Evolutionary conservation across 2,329 filamentous ascomycete genomes (phyloP), one percentile per base, ranked within the genome.

Genomic region (Fusarium continuum): DNA sequence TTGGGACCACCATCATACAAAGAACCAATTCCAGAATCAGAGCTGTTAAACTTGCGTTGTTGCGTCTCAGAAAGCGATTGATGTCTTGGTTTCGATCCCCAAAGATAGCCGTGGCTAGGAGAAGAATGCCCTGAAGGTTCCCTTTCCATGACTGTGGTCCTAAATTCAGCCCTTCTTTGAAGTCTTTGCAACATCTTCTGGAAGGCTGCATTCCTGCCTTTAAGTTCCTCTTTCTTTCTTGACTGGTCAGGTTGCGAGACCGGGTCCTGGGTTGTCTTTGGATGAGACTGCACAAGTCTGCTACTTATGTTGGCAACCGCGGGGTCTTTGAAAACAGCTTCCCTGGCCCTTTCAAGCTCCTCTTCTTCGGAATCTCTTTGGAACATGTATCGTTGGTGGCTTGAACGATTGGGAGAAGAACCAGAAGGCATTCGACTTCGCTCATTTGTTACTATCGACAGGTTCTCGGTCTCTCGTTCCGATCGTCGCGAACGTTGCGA

Each of bases 161-260:
- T n/a, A n/a, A n/a, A n/a, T n/a, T n/a, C n/a, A n/a, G n/a, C n/a
- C n/a, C 9, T 10, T 29, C 14, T 11, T 9, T 68, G 64, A n/a
- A 75, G 67, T 17, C 65, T 75, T 10, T 66, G 41, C 4, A 76
- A 41, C 35, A 75, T 49, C 16, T 51, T 69, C 25, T 69, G 56
- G 35, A 73, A 75, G 5, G 66, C 73, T 6, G 43, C 47, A 14
- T 70, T 55, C 34, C 61, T 65, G 14, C 40, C 45, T 26, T 54
- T 35, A 10, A 54, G 38, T 8, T 53, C 60, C 10, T 38, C 20
- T 8, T 48, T 22, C 31, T 53, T 36, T 11, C 22, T 32, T 38
- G 14, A 9, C 9, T 36, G 16, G 4, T 35, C 10, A 14, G 16
- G 9, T 23, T 26, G 25, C 7, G 28, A 26, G 26, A 29, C 11